Base-by-base conservation (phyloP, 192 early-diverging fungal species). In the Coemansia sp. region DNA sequence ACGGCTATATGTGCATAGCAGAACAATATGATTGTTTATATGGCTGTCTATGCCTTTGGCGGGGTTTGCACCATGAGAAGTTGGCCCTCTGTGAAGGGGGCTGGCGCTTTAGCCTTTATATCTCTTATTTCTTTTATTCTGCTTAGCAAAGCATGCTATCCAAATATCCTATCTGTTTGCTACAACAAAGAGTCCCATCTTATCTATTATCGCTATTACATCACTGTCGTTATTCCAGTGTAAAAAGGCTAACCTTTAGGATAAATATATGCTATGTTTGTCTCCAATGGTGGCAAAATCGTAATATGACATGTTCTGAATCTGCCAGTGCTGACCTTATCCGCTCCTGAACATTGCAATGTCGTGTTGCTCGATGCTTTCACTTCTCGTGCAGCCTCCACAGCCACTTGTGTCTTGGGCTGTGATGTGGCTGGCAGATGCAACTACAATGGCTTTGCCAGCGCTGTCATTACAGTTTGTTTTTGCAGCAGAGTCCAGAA, bases 341-440 rank as follows among this genome's bases (percentile, higher is more conserved):
- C n/a, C 39, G 13, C 16, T 59, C 15, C 39, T 18, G n/a, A 44
- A 56, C 57, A 42, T 50, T 13, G 56, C 50, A 32, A 67, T 60
- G 37, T 67, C 65, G 43, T 59, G 43, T 15, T 40, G 38, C 38
- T 15, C 19, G n/a, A 53, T 45, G 63, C 63, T 65, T 53, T 54
- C 16, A 48, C 39, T 64, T 12, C 48, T 48, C 26, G 63, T 16
- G 37, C 42, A 50, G 15, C 38, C 26, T 9, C 15, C 47, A 37
- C 15, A 53, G 23, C 21, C n/a, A 43, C 39, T 42, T 13, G 5
- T 38, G 38, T 38, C 57, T 41, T 38, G 32, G 15, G 38, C 39
- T 59, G 57, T 38, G 43, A 19, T 53, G 40, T 45, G 39, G 18
- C 37, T n/a, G 15, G 6, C 42, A 23, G 52, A 12, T 15, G 52